phyloP scores from a whole-genome alignment of 306 rosid species.

The Vachellia pachyceras region DNA sequence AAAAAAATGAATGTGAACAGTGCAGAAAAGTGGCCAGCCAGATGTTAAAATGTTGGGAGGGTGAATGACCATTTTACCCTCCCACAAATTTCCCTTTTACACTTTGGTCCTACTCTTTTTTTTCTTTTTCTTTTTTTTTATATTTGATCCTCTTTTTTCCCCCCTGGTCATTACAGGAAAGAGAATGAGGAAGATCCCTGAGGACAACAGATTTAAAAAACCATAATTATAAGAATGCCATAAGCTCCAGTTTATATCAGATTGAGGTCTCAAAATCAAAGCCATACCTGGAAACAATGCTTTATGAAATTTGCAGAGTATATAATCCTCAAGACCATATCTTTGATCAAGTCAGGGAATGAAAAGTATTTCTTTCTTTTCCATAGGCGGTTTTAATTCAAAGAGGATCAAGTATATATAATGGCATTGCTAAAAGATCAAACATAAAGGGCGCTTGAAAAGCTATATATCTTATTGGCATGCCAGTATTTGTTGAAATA shows the following conservation, averaged over 20 bases:
- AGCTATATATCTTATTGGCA: background rate
- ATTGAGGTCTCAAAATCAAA: conserved; percentile 30
- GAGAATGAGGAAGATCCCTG: conserved; percentile 82
- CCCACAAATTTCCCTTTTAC: no score
- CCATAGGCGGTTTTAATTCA: conserved; percentile 25
- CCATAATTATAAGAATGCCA: conserved; percentile 13
- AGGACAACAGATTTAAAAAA: conserved; percentile 17
- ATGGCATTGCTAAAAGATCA: conserved; percentile 14
- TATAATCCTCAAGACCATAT: conserved; percentile 83
- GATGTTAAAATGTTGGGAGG: no score
- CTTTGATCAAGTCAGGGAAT: conserved; percentile 72
- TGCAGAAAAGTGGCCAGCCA: no score
- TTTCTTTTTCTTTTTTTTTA: no score
- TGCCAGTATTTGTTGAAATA: conserved; percentile 7
- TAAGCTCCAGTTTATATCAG: conserved; percentile 17
- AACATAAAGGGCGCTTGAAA: background rate
- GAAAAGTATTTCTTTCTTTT: conserved; percentile 20
- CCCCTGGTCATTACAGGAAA: no score
- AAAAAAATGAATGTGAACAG: no score
- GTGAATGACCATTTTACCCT: no score
- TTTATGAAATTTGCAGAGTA: conserved; percentile 79
- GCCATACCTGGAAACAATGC: conserved; percentile 75
- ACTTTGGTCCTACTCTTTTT: no score
- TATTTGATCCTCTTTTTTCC: no score
- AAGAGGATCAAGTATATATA: conserved; percentile 22